Conservation (phyloP, 106 monocot genomes). For the Allium sativum region DNA sequence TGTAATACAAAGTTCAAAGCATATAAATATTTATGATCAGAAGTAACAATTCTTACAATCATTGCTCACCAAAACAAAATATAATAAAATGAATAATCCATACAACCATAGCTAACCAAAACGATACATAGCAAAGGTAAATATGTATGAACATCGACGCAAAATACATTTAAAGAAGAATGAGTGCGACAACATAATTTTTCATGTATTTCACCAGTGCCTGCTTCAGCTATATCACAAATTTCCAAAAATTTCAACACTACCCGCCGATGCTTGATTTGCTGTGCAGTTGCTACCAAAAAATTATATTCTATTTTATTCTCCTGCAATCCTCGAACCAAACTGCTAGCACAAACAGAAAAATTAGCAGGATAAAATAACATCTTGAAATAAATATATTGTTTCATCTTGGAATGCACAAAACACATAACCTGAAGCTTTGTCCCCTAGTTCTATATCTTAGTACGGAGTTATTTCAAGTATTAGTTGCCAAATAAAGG, state of each 20-base stretch:
- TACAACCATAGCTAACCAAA: too few species aligned
- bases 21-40: too few species aligned
- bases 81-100: too few species aligned
- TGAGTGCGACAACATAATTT: too few species aligned
- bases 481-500: not conserved
- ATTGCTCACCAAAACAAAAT: too few species aligned
- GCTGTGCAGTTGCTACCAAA: constrained; percentile 98
- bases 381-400: not conserved
- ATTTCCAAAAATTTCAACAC: constrained; percentile 29
- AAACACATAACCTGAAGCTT: not conserved
- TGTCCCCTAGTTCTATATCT: not conserved
- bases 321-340: constrained; percentile 95
- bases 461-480: not conserved
- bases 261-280: constrained; percentile 89
- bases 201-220: too few species aligned
- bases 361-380: not conserved
- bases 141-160: too few species aligned
- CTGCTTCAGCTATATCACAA: not conserved
- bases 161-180: too few species aligned
- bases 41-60: too few species aligned
- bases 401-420: not conserved
- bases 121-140: too few species aligned
- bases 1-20: too few species aligned
- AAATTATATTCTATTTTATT: constrained; percentile 72
- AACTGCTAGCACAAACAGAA: constrained; percentile 31